Conservation (phyloP, 768 basidiomycete genomes). For the Tricholoma saponaceum region DNA sequence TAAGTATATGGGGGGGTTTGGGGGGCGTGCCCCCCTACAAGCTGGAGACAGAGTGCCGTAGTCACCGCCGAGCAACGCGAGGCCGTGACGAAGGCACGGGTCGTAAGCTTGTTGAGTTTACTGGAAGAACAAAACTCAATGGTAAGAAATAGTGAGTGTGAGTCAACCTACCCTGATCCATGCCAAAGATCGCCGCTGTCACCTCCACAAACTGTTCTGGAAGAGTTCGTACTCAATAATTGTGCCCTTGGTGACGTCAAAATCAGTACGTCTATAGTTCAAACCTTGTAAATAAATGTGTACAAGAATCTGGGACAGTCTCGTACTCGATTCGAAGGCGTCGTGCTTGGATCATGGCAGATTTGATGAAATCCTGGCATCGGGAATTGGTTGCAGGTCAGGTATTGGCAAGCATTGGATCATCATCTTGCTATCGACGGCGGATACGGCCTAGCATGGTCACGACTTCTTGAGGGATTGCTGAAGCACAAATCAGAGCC, state of each 20-base stretch:
- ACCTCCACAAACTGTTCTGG: neutral
- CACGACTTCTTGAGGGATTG: neutral
- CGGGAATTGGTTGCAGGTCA: neutral
- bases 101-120: too few species aligned
- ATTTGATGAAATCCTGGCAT: neutral
- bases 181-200: neutral
- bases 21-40: too few species aligned
- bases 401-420: neutral
- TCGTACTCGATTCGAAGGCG: neutral
- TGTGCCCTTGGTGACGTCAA: neutral
- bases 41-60: too few species aligned
- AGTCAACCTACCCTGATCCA: neutral
- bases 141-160: neutral
- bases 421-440: neutral
- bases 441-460: neutral
- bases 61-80: too few species aligned
- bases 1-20: too few species aligned
- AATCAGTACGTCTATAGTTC: neutral
- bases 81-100: too few species aligned
- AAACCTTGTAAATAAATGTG: neutral
- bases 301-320: neutral
- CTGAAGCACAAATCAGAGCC: neutral
- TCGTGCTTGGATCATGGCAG: neutral
- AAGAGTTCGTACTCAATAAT: neutral
- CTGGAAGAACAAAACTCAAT: neutral